Evolutionary conservation across 192 early-diverging fungal genomes (phyloP), one percentile per base, ranked within the genome.

Genomic region (Backusella mclennaniae): DNA sequence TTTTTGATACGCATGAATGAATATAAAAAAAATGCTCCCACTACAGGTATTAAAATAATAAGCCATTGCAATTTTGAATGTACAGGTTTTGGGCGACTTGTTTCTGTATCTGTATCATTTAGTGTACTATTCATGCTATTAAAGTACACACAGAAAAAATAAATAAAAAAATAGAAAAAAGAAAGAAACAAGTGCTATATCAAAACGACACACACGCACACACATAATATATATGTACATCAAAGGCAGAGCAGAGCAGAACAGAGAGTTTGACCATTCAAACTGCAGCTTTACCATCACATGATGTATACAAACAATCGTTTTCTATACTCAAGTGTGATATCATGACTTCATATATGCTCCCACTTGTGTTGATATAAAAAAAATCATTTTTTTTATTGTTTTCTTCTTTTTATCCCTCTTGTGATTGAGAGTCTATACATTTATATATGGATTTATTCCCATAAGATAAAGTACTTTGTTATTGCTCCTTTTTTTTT

Each of bases 1-100:
- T 41, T 69, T 69, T 12, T 69, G 8, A 69, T 39, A 36, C 68
- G 68, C 38, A 69, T 39, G 38, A 69, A 69, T 69, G 68, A 41
- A 69, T 69, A 69, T 11, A 69, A 19, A 38, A 36, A 35, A 39
- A 69, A 69, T 38, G 68, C 68, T 23, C 68, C 68, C n/a, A 41
- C 35, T 0, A 71, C 41, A 31, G 70, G 70, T 71, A 71, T 71
- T 23, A 71, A 41, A 26, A 71, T 49, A 33, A 71, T 71, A 49
- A 71, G 70, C 70, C 70, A 71, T 44, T 71, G 70, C 31, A 49
- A 23, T 26, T 69, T 63, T 26, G 56, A 63, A 29, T 63, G 11
- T 23, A 23, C 4, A 29, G 21, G 8, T 29, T 63, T 39, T 12
- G 68, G n/a, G 4, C 23, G 7, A 8, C 23, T 41, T 69, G n/a